Conservation (phyloP, 805 yeast species). For the Brettanomyces custersianus region DNA sequence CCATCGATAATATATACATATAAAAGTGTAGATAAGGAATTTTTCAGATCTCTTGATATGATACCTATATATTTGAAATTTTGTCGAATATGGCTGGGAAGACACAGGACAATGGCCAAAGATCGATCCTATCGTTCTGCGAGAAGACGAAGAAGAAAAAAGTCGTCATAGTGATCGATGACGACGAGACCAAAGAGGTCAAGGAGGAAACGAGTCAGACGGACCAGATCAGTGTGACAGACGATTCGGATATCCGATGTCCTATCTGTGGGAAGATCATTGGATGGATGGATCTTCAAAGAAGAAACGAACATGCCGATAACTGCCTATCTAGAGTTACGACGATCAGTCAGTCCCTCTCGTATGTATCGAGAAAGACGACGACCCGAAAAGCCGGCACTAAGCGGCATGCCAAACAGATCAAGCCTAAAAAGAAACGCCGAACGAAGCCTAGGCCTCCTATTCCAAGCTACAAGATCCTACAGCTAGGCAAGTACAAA, state of each 20-base stretch:
- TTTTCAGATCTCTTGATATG: no score
- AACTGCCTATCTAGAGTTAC: slow-evolving; percentile 29
- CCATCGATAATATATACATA: no score
- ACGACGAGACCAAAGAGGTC: not conserved
- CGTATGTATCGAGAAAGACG: slow-evolving; percentile 11
- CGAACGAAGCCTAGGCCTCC: slow-evolving; percentile 22
- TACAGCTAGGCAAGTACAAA: slow-evolving; percentile 31
- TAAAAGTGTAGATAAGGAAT: no score
- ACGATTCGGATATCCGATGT: slow-evolving; percentile 25
- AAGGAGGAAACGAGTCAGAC: not conserved
- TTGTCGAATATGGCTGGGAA: no score
- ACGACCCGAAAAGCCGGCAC: not conserved
- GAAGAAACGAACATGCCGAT: slow-evolving; percentile 45
- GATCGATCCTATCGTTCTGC: not conserved
- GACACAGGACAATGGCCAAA: not conserved
- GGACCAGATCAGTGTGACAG: no score
- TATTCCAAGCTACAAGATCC: slow-evolving; percentile 47
- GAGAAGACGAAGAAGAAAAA: not conserved
- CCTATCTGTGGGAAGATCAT: slow-evolving; percentile 41
- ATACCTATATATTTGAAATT: no score
- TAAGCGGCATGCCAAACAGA: not conserved
- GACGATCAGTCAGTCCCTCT: not conserved
- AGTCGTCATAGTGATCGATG: not conserved
- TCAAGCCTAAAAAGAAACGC: slow-evolving; percentile 1
- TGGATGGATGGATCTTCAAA: slow-evolving; percentile 31